phyloP scores from a whole-genome alignment of 352 stramenopile species.

The Phytopythium ostracodes region DNA sequence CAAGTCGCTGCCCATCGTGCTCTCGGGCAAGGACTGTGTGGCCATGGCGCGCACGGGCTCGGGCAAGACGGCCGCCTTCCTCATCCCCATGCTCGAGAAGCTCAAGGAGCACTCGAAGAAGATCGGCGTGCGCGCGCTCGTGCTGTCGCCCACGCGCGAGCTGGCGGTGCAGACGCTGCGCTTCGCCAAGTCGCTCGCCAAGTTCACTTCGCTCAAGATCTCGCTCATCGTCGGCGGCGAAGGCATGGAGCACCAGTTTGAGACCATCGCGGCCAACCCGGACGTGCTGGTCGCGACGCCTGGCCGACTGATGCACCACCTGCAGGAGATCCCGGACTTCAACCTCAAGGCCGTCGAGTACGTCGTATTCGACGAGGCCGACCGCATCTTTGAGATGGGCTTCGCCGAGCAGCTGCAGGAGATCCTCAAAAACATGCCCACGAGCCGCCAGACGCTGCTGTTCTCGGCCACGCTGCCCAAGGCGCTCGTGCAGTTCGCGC shows the following conservation, averaged over 20 bases:
- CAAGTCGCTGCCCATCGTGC: constrained; percentile 95
- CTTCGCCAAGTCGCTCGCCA: constrained; percentile 86
- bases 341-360: constrained; percentile 90
- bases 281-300: constrained; percentile 95
- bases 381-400: constrained; percentile 99
- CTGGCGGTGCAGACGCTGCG: constrained; percentile 97
- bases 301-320: constrained; percentile 92
- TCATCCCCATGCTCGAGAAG: constrained; percentile 98
- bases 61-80: constrained; percentile 98
- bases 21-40: constrained; percentile 96
- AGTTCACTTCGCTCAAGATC: constrained; percentile 91
- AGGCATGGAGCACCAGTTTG: constrained; percentile 98
- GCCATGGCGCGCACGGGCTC: constrained; percentile 98
- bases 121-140: constrained; percentile 83
- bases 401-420: constrained; percentile 97
- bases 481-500: constrained; percentile 97
- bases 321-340: constrained; percentile 94
- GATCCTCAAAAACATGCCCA: constrained; percentile 90
- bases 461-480: constrained; percentile 98
- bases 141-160: constrained; percentile 97
- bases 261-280: constrained; percentile 90
- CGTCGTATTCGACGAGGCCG: constrained; percentile 98
- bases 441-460: constrained; percentile 86
- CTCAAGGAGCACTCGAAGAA: constrained; percentile 91
- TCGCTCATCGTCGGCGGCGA: constrained; percentile 96